Base-by-base conservation (phyloP, 2,329 filamentous ascomycete species). In the Microascus cirrosus region DNA sequence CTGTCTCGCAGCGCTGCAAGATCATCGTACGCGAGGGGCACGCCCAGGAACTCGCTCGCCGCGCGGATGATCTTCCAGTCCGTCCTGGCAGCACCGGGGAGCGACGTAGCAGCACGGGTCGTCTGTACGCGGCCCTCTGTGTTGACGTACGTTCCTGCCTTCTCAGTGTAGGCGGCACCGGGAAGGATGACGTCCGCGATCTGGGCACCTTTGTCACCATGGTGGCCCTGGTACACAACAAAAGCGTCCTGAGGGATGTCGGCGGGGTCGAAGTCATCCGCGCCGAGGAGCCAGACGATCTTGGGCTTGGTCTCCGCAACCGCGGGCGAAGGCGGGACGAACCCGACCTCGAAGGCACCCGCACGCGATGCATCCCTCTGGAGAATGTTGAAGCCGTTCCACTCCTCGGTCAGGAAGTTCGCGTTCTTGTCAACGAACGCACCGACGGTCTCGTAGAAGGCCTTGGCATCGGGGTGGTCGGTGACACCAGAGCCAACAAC, bases 61-160 rank as follows among this genome's bases (percentile, higher is more conserved):
- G 94, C 94, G 63, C 94, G 90, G 65, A 99, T 85, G 68, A 99
- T 97, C 84, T 97, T 99, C 94, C 94, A 99, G 76, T 99, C 94
- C 62, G 94, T 93, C 68, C 94, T 85, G 59, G 93, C 85, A 57
- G 91, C 94, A 60, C 94, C 94, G 25, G 91, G 90, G 63, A 96
- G 80, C 53, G 88, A 89, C 42, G 91, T 95, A 34, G 94, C 94
- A 54, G 90, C 87, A 63, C 94, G 89, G 57, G 89, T 94, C 78
- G 96, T 87, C 76, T 99, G 94, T 24, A 94, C 90, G 66, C 94
- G 89, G 59, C 94, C 94, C 74, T 99, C 94, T 0, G 94, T 97
- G 83, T 97, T 99, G 75, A 99, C 84, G 69, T 95, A 99, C 52
- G 94, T 99, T 60, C 85, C 92, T 25, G 87, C 84, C 80, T 97